Evolutionary conservation across 192 early-diverging fungal species (phyloP), one percentile per base, ranked within the genome.

Genomic region (Borealophlyctis nickersoniae): DNA sequence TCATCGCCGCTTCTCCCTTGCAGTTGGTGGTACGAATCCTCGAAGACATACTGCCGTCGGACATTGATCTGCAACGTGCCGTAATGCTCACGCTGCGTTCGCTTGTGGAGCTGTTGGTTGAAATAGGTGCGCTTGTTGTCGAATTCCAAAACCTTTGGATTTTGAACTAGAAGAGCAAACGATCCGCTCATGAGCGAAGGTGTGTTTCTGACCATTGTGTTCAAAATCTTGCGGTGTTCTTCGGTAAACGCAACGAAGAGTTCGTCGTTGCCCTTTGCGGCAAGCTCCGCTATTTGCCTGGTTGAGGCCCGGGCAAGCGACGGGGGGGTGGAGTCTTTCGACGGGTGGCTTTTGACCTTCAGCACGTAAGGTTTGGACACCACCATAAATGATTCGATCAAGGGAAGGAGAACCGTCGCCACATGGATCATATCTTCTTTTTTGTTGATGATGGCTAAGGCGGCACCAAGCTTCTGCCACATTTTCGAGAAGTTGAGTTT

Each of bases 41-140:
- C 92, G 82, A 98, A 98, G 60, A 98, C 95, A 58, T 86, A 88
- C 71, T 89, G 86, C 29, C 96, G 85, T 23, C 93, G 89, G 45
- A 98, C 93, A 70, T 92, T 93, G 65, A 98, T 81, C 55, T 90
- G 88, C 53, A 98, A 71, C 2, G 85, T 73, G 5, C 87, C 81
- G 66, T 87, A 89, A 66, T 86, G 79, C 24, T 86, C 79, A 19
- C 88, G 77, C 14, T 60, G 71, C 52, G 76, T 77, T 49, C 91
- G 87, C 73, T 96, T 94, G 73, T 95, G 94, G 52, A 98, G 79
- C 58, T 95, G 92, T 71, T 94, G 94, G 59, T 83, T 87, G 72
- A 98, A 98, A 81, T 95, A 99, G 64, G 94, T 94, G 24, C 95
- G 85, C 79, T 99, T 99, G 82, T 97, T 99, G 81, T 99, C 96